Conservation (phyloP, 345 rosid genomes). For the Trapa incisa region DNA sequence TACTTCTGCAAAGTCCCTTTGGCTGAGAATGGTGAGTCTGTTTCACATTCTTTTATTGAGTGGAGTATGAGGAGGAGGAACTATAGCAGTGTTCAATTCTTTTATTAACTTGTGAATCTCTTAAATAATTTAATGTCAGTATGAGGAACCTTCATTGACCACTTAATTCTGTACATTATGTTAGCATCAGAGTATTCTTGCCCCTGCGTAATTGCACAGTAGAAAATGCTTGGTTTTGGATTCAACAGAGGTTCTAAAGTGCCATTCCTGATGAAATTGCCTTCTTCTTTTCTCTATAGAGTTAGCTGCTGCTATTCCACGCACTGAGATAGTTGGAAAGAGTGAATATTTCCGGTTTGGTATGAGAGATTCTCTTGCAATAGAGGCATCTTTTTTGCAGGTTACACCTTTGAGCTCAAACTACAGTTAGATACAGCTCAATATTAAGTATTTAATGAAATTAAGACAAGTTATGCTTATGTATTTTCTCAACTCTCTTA, state of each 20-base stretch:
- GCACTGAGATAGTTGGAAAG: constrained; percentile 75
- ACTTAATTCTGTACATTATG: neutral
- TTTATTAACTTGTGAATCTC: neutral
- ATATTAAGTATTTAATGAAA: neutral
- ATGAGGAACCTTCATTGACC: neutral
- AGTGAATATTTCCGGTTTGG: constrained; percentile 88
- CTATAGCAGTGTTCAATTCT: neutral
- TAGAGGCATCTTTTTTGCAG: constrained; percentile 94
- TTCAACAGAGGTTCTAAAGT: neutral
- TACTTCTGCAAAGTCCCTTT: constrained; percentile 78
- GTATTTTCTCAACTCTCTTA: neutral
- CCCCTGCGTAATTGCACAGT: neutral
- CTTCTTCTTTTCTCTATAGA: constrained; percentile 29
- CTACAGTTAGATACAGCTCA: neutral
- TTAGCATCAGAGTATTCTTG: neutral
- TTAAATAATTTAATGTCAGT: neutral
- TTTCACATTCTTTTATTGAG: neutral
- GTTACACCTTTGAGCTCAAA: constrained; percentile 21
- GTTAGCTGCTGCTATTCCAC: constrained; percentile 82
- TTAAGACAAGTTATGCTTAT: neutral
- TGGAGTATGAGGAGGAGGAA: neutral
- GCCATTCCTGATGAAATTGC: constrained; percentile 1
- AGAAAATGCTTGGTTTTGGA: neutral
- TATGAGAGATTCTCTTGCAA: constrained; percentile 94
- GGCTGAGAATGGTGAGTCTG: constrained; percentile 51